Evolutionary conservation across 108 stramenopile species (phyloP).

Genomic region (Skeletonema marinoi): DNA sequence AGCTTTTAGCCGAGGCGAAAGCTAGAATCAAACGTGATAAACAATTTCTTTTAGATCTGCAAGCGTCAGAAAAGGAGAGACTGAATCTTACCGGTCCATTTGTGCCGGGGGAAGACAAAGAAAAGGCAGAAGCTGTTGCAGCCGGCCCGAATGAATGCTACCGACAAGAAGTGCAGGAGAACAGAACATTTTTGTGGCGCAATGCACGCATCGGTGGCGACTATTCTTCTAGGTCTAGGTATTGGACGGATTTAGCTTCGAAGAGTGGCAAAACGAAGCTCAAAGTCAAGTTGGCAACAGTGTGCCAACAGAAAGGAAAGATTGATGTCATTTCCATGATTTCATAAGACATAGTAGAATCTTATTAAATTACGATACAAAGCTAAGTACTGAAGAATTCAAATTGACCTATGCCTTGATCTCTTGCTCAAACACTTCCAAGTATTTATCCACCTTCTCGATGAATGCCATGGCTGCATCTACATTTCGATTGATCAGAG

Average conservation of each 20-base stretch:
- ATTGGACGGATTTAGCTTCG: constrained; percentile 8
- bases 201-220: constrained; percentile 62
- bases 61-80: constrained; percentile 32
- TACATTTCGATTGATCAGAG: constrained; percentile 68
- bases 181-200: constrained; percentile 68
- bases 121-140: constrained; percentile 49
- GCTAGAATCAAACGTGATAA: constrained; percentile 55
- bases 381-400: neutral
- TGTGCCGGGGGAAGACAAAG: constrained; percentile 58
- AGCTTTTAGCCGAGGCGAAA: constrained; percentile 61
- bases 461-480: constrained; percentile 69
- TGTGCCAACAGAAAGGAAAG: neutral
- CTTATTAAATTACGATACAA: neutral
- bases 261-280: neutral
- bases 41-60: constrained; percentile 55
- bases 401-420: constrained; percentile 1
- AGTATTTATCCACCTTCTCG: constrained; percentile 59
- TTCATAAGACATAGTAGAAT: neutral
- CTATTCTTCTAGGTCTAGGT: constrained; percentile 50
- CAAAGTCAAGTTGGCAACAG: constrained; percentile 4
- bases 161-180: constrained; percentile 21
- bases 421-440: constrained; percentile 58
- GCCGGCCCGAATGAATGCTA: constrained; percentile 51
- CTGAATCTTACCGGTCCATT: constrained; percentile 44
- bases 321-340: constrained; percentile 21